Base-by-base conservation (phyloP, 257 asterid genomes). In the Perilla frutescens region DNA sequence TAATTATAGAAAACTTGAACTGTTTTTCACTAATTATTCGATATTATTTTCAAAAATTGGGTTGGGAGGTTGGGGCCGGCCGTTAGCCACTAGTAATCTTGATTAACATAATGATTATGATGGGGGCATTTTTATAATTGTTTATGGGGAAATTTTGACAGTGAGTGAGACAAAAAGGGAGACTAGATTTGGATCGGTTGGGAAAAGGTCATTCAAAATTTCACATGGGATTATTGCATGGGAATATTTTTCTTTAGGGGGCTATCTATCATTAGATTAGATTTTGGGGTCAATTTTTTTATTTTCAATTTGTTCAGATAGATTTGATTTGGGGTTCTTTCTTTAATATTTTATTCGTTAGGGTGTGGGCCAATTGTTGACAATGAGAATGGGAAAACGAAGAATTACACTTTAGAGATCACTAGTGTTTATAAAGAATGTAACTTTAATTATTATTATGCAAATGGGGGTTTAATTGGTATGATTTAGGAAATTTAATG, bases 161-260 rank as follows among this genome's bases (percentile, higher is more conserved):
- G 76, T 41, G 73, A 73, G 47, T 74, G 76, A 32, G 80, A 77
- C 81, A 78, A 78, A 81, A 74, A 11, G 15, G 53, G 71, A 29
- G 56, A 74, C 75, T 81, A 57, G 74, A 61, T 71, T 75, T 71
- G 78, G 83, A 68, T 74, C 34, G 53, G 76, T 74, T 61, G 61
- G 68, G 71, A 76, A 76, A 72, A 62, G 53, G 60, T 66, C 56
- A 31, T 55, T 70, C 78, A 77, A 68, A 66, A 44, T 44, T 41
- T 41, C 53, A 62, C 68, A 43, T 74, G 72, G 74, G 81, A 76
- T 39, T 72, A 63, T 62, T 34, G n/a, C n/a, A n/a, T n/a, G n/a
- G n/a, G n/a, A n/a, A n/a, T n/a, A n/a, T n/a, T 34, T 34, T 34
- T 1, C 1, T 73, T 60, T 36, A 54, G 40, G 7, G 36, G 44